Conservation (phyloP, 352 stramenopile species). For the Globisporangium carolinianum region DNA sequence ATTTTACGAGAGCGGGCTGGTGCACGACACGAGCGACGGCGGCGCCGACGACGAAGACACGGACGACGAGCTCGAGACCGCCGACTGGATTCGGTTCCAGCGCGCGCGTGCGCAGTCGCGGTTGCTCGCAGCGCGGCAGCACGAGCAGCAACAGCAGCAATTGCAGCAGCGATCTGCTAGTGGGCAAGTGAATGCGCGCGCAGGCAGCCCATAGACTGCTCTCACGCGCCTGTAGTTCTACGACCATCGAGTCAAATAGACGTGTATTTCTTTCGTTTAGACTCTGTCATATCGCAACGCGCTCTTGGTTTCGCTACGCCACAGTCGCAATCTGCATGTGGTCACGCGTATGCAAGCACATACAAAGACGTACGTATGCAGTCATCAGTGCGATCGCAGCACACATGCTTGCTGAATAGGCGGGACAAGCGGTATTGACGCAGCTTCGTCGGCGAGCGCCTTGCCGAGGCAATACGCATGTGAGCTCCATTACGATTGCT, state of each 20-base stretch:
- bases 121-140: slow-evolving; percentile 32
- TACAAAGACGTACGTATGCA: background rate
- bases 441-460: background rate
- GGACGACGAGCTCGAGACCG: slow-evolving; percentile 47
- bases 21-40: slow-evolving; percentile 29
- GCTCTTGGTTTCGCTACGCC: too few species aligned
- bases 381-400: background rate
- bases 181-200: background rate
- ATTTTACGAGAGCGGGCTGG: slow-evolving; percentile 55
- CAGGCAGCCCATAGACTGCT: background rate
- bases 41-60: slow-evolving; percentile 36
- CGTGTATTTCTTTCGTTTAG: background rate
- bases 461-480: too few species aligned
- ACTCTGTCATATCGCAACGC: background rate
- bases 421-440: background rate
- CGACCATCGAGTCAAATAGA: background rate
- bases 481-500: too few species aligned
- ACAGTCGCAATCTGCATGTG: background rate
- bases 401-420: background rate
- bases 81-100: slow-evolving; percentile 52
- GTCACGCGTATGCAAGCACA: background rate
- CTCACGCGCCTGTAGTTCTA: background rate
- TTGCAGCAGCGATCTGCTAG: background rate
- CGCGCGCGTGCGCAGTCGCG: slow-evolving; percentile 40
- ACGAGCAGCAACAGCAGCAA: slow-evolving; percentile 13